Conservation (phyloP, 805 yeast genomes). For the Yamadazyma sp. region DNA sequence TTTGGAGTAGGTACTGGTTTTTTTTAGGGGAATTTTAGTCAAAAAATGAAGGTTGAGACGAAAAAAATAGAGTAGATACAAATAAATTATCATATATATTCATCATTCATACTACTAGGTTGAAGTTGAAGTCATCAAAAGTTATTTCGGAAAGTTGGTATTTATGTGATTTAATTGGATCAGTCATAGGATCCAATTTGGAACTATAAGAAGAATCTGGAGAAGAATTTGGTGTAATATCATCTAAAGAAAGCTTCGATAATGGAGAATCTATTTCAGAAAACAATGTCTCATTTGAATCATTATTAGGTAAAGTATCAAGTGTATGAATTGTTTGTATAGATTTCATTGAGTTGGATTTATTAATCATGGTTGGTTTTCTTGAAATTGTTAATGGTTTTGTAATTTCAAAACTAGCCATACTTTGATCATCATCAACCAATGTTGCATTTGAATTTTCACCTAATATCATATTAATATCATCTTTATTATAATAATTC, state of each 20-base stretch:
- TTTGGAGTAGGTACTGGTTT: no score
- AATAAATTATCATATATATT: no score
- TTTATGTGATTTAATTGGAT: no score
- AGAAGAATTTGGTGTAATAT: neutral
- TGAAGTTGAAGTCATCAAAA: constrained; percentile 8
- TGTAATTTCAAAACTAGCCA: constrained; percentile 8
- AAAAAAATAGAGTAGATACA: no score
- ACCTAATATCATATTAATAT: constrained; percentile 21
- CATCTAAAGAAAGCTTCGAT: constrained; percentile 1
- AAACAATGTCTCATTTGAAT: constrained; percentile 14
- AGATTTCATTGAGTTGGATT: no score
- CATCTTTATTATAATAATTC: constrained; percentile 29
- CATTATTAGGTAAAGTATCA: constrained; percentile 2
- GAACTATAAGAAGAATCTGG: neutral
- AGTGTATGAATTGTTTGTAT: no score
- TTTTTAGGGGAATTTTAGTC: no score
- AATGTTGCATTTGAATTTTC: constrained; percentile 14
- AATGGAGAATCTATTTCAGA: constrained; percentile 1
- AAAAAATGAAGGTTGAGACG: no score
- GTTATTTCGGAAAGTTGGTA: constrained; percentile 5
- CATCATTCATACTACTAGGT: no score
- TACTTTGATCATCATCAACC: constrained; percentile 11
- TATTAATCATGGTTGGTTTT: constrained; percentile 5
- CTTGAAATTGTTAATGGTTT: constrained; percentile 13
- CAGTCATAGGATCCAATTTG: neutral